These are phyloP conservation scores for Teratosphaeria nubilosa DNA, from an alignment of 2,329 filamentous ascomycete species.

Conservation along the genomic window DNA sequence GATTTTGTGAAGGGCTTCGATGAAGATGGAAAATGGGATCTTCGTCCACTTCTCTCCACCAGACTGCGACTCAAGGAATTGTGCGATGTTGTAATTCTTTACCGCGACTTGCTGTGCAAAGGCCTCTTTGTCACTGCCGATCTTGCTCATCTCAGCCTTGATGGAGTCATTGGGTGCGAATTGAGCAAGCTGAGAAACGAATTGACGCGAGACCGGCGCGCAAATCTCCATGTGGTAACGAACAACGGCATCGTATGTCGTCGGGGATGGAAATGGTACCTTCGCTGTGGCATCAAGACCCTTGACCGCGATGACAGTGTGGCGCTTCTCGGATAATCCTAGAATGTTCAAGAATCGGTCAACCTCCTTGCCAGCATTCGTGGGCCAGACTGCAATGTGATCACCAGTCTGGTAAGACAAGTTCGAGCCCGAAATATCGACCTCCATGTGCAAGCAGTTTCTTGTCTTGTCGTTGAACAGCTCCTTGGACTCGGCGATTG, in stretches of 20 bases:
- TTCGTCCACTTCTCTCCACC: constrained; percentile 68
- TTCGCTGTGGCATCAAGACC: constrained; percentile 90
- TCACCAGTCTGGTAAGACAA: constrained; percentile 92
- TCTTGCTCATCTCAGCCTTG: constrained; percentile 79
- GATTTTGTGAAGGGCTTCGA: constrained; percentile 87
- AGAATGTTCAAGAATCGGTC: constrained; percentile 77
- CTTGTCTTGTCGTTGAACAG: constrained; percentile 80
- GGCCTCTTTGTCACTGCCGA: constrained; percentile 89
- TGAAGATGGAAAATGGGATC: constrained; percentile 87
- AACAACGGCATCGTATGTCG: constrained; percentile 85
- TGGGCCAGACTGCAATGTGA: constrained; percentile 95
- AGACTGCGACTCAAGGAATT: constrained; percentile 64
- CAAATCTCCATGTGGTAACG: constrained; percentile 97
- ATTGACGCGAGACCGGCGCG: constrained; percentile 91
- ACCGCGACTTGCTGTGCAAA: constrained; percentile 78
- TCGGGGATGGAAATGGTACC: constrained; percentile 93
- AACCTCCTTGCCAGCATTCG: constrained; percentile 84
- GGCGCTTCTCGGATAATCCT: constrained; percentile 63
- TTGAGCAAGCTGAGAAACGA: constrained; percentile 73
- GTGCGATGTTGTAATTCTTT: constrained; percentile 80
- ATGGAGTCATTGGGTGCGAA: constrained; percentile 78
- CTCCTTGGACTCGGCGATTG: constrained; percentile 82
- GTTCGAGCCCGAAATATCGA: constrained; percentile 82
- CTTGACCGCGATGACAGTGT: constrained; percentile 79
- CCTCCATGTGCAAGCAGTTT: constrained; percentile 94